Conservation (phyloP, 768 basidiomycete genomes). For the Leccinum disarticulatum region DNA sequence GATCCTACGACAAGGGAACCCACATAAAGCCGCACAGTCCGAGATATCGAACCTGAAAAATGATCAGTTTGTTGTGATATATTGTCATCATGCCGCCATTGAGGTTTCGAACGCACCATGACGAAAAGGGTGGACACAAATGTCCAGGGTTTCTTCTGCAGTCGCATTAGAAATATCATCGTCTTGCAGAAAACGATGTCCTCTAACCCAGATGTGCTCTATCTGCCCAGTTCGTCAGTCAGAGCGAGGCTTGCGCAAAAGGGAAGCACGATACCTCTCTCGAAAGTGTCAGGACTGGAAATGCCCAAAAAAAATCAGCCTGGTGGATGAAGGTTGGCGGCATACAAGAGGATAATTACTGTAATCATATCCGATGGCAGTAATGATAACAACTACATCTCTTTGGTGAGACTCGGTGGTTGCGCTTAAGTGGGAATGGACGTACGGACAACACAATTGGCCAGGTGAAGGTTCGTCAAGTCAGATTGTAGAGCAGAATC, state of each 20-base stretch:
- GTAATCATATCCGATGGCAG: not conserved
- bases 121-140: not conserved
- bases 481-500: not conserved
- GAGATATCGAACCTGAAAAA: too few species aligned
- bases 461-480: not conserved
- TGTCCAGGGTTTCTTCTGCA: not conserved
- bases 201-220: not conserved
- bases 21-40: too few species aligned
- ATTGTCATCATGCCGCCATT: too few species aligned
- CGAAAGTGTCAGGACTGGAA: not conserved
- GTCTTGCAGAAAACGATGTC: not conserved
- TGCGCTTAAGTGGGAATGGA: not conserved
- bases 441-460: not conserved
- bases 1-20: too few species aligned
- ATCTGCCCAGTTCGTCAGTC: not conserved
- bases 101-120: not conserved
- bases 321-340: too few species aligned
- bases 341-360: not conserved
- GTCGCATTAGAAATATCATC: not conserved
- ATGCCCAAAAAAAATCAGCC: not conserved
- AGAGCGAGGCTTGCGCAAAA: not conserved
- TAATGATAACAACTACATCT: not conserved
- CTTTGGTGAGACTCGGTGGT: not conserved
- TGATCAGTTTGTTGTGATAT: too few species aligned
- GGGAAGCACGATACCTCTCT: not conserved